phyloP scores from a whole-genome alignment of 2,329 filamentous ascomycete genomes.

The Fragosphaeria purpurea region DNA sequence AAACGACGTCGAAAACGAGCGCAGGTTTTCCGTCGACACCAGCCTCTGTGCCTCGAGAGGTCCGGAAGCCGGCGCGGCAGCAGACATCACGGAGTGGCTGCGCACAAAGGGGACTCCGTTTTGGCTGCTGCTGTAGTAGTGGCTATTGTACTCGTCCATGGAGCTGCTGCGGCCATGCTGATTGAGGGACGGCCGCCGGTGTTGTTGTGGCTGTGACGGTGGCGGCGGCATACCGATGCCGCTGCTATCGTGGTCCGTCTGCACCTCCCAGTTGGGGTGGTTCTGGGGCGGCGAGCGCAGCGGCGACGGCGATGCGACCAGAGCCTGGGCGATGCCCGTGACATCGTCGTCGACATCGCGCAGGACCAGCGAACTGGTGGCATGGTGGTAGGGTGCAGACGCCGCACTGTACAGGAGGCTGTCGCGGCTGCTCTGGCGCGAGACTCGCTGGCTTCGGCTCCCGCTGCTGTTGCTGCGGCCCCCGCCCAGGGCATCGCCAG shows the following conservation, averaged over 20 bases:
- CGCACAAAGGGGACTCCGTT: slow-evolving; percentile 10
- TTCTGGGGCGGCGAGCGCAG: background rate
- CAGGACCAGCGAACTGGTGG: background rate
- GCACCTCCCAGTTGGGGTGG: slow-evolving; percentile 18
- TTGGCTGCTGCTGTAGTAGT: background rate
- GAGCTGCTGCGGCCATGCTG: background rate
- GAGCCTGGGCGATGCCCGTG: background rate
- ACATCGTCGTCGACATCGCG: background rate
- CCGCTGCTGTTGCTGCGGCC: too few species aligned
- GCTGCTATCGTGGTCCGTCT: slow-evolving; percentile 16
- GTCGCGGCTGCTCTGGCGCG: slow-evolving; percentile 22
- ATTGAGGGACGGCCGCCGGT: slow-evolving; percentile 16
- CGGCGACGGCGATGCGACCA: slow-evolving; percentile 2
- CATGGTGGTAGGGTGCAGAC: background rate
- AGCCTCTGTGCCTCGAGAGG: slow-evolving; percentile 1
- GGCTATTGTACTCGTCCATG: background rate
- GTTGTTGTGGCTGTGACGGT: too few species aligned
- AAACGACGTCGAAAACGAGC: background rate
- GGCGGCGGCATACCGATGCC: slow-evolving; percentile 11
- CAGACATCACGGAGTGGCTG: slow-evolving; percentile 20
- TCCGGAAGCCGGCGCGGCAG: slow-evolving; percentile 12
- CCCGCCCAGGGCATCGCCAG: slow-evolving; percentile 4
- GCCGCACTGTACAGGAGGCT: slow-evolving; percentile 13
- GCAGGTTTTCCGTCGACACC: background rate
- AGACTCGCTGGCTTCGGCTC: slow-evolving; percentile 10